These are phyloP conservation scores for Calonectria honghensis DNA, from an alignment of 2,329 filamentous ascomycete species.

Conservation along the genomic window DNA sequence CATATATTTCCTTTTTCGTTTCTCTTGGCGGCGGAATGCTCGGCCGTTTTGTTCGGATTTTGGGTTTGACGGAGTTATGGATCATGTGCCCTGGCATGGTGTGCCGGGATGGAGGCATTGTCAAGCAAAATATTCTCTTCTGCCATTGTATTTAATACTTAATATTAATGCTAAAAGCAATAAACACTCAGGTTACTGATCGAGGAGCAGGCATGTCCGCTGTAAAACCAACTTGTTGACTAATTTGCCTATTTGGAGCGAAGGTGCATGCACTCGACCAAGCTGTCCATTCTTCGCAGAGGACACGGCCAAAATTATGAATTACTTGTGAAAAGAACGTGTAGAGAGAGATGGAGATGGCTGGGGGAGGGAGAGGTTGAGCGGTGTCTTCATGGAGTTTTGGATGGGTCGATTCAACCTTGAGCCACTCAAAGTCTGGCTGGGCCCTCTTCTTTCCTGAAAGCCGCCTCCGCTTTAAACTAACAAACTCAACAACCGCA, in stretches of 20 bases:
- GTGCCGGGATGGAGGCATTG: background rate
- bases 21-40: background rate
- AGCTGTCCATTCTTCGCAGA: background rate
- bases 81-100: background rate
- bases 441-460: background rate
- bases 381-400: background rate
- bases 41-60: background rate
- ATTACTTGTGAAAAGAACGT: background rate
- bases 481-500: background rate
- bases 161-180: slow-evolving; percentile 6
- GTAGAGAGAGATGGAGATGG: background rate
- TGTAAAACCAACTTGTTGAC: background rate
- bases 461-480: background rate
- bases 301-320: too few relatives aligned
- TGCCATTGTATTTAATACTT: slow-evolving; percentile 1
- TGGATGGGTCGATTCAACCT: background rate
- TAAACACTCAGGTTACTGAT: background rate
- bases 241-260: background rate
- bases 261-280: background rate
- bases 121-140: slow-evolving; percentile 12
- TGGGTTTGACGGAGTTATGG: background rate
- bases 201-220: background rate
- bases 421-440: background rate
- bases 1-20: background rate
- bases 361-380: background rate